phyloP scores from a whole-genome alignment of 495 filamentous ascomycete genomes.

The Aspergillus avenaceus region DNA sequence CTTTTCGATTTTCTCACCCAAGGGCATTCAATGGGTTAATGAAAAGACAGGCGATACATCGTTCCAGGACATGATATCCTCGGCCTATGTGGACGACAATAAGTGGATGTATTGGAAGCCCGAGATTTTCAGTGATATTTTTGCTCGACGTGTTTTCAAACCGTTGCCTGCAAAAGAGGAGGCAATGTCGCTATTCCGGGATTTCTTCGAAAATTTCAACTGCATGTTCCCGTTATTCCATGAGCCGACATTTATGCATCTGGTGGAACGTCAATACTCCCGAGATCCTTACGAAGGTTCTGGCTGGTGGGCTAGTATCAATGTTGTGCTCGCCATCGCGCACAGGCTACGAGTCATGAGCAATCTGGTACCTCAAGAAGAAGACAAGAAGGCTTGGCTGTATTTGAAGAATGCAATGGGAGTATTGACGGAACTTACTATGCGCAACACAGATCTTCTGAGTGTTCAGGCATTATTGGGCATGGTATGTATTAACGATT shows the following conservation, averaged over 20 bases:
- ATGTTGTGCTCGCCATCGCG: conserved; percentile 87
- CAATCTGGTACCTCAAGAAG: conserved; percentile 82
- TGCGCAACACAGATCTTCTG: conserved; percentile 92
- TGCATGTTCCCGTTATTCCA: conserved; percentile 97
- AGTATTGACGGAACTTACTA: conserved; percentile 83
- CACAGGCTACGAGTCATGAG: conserved; percentile 94
- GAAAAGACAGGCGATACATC: conserved; percentile 93
- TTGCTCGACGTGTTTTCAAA: conserved; percentile 77
- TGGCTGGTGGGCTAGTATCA: conserved; percentile 97
- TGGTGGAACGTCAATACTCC: conserved; percentile 91
- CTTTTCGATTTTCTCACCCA: conserved; percentile 97
- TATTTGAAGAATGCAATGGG: conserved; percentile 97
- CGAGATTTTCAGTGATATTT: conserved; percentile 91
- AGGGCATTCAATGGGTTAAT: conserved; percentile 98
- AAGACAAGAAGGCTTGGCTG: conserved; percentile 89
- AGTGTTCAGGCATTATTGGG: conserved; percentile 96
- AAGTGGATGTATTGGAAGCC: conserved; percentile 97
- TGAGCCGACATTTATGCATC: conserved; percentile 95
- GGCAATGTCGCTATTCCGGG: conserved; percentile 76
- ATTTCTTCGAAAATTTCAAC: conserved; percentile 98
- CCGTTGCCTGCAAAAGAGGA: conserved; percentile 78
- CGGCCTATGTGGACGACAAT: conserved; percentile 75
- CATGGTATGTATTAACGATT: conserved; percentile 56
- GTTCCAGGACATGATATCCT: conserved; percentile 93
- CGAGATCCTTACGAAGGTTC: conserved; percentile 90